Base-by-base conservation (phyloP, 192 early-diverging fungal species). In the Dissophora ornata region DNA sequence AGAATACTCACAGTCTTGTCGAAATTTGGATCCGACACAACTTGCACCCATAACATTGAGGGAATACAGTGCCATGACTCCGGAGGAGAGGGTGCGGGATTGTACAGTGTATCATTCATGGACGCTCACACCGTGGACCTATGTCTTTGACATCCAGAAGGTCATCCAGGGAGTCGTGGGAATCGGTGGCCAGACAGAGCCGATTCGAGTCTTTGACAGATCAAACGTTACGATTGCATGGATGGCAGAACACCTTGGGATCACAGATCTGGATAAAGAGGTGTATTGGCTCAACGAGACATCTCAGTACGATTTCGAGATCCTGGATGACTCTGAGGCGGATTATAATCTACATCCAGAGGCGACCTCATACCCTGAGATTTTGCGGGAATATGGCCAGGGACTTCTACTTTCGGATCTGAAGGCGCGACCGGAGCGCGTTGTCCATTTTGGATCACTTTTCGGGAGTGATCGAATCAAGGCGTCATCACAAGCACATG, bases 161-260 rank as follows among this genome's bases (percentile, higher is more conserved):
- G 2, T 49, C 30, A 19, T 62, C 8, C 32, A 21, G 18, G 30
- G 29, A 10, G 19, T 46, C 24, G 32, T 19, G 4, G 11, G 28
- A 11, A 9, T 34, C 28, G 4, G 4, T n/a, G 45, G 30, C 0
- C 47, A 21, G 44, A 29, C 29, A 21, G 32, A 49, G 2, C 1
- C 59, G 4, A 36, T 62, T 32, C 59, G 46, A 2, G 59, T 62
- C n/a, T 62, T 62, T 62, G 59, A 62, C 26, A 30, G 59, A 48
- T 33, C 59, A 34, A 50, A 62, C 32, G 21, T 62, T 26, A 34
- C 59, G 9, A 28, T 62, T 6, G 9, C 59, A 28, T 62, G 59
- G 59, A 29, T 62, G 11, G 9, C 4, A 47, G 59, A 50, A 19
- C 44, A 36, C 15, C 26, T 62, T 10, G 47, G 32, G 30, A 53